These are phyloP conservation scores for Saccharomycopsis olivae DNA, from an alignment of 805 yeast species.

Conservation along the genomic window DNA sequence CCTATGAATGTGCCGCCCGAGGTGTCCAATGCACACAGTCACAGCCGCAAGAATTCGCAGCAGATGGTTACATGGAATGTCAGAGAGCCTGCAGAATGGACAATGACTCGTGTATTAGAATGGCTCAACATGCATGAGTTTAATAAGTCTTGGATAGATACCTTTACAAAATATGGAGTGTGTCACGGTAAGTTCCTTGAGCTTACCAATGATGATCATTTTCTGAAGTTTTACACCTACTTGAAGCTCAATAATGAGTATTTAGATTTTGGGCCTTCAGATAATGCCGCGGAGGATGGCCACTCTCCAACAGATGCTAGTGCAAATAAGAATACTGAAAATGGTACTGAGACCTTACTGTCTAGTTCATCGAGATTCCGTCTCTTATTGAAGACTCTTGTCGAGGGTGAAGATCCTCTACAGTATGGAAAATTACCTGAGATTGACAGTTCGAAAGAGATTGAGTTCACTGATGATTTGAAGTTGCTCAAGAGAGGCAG, in stretches of 20 bases:
- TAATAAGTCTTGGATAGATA: conserved; percentile 62
- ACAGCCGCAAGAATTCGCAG: conserved; percentile 9
- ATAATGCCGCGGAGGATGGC: conserved; percentile 8
- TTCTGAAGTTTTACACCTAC: conserved; percentile 30
- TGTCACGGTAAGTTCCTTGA: conserved; percentile 55
- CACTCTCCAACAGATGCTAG: background rate
- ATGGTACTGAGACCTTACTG: background rate
- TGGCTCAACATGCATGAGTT: conserved; percentile 69
- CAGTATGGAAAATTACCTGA: background rate
- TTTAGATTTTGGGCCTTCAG: conserved; percentile 19
- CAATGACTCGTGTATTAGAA: conserved; percentile 46
- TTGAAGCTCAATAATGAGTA: conserved; percentile 19
- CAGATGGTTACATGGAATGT: conserved; percentile 34
- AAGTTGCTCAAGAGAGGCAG: conserved; percentile 4
- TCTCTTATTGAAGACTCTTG: conserved; percentile 38
- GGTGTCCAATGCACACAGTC: conserved; percentile 3
- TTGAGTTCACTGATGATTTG: conserved; percentile 10
- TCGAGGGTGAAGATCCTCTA: conserved; percentile 21
- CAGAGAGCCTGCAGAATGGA: conserved; percentile 56
- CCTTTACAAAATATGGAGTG: conserved; percentile 47
- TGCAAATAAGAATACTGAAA: conserved; percentile 22
- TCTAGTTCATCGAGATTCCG: conserved; percentile 49
- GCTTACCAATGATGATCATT: conserved; percentile 56
- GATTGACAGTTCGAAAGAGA: background rate
- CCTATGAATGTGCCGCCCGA: conserved; percentile 4